Evolutionary conservation across 306 rosid species (phyloP).

Genomic region (Ammopiptanthus mongolicus): DNA sequence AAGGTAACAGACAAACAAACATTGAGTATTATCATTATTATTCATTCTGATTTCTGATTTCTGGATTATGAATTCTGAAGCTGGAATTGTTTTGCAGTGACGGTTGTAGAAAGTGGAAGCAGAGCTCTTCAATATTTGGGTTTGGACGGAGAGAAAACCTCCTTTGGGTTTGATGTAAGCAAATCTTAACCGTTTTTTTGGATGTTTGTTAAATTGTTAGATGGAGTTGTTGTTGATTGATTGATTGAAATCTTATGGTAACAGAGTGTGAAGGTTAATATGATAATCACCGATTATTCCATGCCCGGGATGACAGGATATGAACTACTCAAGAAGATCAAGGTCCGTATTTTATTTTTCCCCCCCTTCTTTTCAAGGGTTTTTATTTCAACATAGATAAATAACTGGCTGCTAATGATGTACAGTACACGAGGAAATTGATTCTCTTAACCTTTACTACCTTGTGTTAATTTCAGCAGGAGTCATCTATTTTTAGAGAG

Average conservation of each 20-base stretch:
- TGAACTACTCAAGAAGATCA: conserved; percentile 85
- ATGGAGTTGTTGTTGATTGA: neutral
- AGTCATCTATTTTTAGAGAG: conserved; percentile 77
- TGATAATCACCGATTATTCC: conserved; percentile 91
- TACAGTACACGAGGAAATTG: neutral
- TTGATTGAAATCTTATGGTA: conserved; percentile 6
- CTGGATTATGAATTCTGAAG: neutral
- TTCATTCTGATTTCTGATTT: neutral
- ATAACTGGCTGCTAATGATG: neutral
- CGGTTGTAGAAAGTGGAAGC: conserved; percentile 89
- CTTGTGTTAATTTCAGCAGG: conserved; percentile 51
- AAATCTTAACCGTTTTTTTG: neutral
- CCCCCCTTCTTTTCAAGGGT: neutral
- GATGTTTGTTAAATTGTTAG: neutral
- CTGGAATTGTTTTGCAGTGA: conserved; percentile 47
- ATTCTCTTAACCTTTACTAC: neutral
- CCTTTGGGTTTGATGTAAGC: conserved; percentile 72
- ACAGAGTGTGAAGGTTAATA: conserved; percentile 81
- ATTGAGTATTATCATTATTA: neutral
- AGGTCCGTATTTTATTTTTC: conserved; percentile 41
- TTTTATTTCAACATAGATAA: neutral
- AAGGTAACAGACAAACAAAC: conserved; percentile 39
- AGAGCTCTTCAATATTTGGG: conserved; percentile 93
- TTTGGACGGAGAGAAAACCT: conserved; percentile 63
- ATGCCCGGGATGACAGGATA: conserved; percentile 99